Base-by-base conservation (phyloP, 345 rosid genomes). In the Raphanus raphanistrum region DNA sequence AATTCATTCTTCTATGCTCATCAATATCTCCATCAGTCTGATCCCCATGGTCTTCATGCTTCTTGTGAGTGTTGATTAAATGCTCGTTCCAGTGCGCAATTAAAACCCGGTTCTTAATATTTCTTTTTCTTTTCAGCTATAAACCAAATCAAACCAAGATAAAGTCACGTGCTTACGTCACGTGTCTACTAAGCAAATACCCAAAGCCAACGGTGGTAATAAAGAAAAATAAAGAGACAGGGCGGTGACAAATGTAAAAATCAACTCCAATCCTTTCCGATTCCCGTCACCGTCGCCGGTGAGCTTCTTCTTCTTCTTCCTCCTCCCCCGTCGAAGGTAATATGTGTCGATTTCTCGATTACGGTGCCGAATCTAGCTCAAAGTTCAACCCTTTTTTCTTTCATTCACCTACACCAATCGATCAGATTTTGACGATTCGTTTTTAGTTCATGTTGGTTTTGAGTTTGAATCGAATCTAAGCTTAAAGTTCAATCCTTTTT, bases 21-120 rank as follows among this genome's bases (percentile, higher is more conserved):
- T 32, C 35, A 32, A 32, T 32, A 4, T 32, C 35, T 32, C 35
- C 35, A 32, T 32, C 35, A 32, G 35, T 32, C 35, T 32, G 35
- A 32, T 5, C 35, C 6, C 6, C 5, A 32, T 32, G 41, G 2
- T 35, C 84, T 21, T 75, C 76, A 67, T 85, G 64, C 26, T 79
- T 84, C 75, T 52, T 84, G 85, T 84, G 89, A 41, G 45, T 41
- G 81, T 80, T 84, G 89, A 67, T 75, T 81, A 68, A 89, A 82
- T 38, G 97, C 94, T 11, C 96, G 89, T 38, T 87, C 97, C 84
- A 92, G 70, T 11, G 95, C 96, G 60, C 78, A 7, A 81, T 77
- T 88, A n/a, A 92, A 32, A 36, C 91, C 87, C 97, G 92, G 85
- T 59, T 81, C 17, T 10, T 4, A 10, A 58, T 4, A 21, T 36